These are phyloP conservation scores for Paxillus rubicundulus DNA, from an alignment of 768 basidiomycete species.

Conservation along the genomic window DNA sequence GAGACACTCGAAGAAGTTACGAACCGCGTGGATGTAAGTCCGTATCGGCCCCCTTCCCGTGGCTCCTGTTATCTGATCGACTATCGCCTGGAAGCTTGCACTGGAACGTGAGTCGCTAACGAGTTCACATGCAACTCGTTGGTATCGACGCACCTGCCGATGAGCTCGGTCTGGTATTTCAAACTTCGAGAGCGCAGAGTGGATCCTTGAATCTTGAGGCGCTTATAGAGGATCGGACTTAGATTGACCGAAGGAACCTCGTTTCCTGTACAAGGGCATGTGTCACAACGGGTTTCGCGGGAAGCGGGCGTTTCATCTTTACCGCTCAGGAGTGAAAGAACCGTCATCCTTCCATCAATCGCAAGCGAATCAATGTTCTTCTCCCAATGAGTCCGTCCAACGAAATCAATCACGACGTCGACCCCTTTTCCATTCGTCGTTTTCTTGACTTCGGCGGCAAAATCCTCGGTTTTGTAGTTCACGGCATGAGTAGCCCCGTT, in stretches of 20 bases:
- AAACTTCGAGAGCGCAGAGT: constrained; percentile 73
- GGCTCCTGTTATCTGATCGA: constrained; percentile 57
- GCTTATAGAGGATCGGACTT: constrained; percentile 71
- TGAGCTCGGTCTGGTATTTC: constrained; percentile 76
- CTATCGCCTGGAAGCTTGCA: constrained; percentile 53
- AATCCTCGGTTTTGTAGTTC: constrained; percentile 85
- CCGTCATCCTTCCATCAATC: constrained; percentile 70
- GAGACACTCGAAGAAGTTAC: constrained; percentile 14
- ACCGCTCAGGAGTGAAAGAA: constrained; percentile 70
- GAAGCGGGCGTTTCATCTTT: constrained; percentile 14
- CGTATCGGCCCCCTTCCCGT: constrained; percentile 59
- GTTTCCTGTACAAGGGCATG: constrained; percentile 40
- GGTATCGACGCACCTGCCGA: constrained; percentile 44
- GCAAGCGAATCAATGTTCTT: constrained; percentile 71
- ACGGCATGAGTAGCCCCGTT: constrained; percentile 71
- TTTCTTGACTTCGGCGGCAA: constrained; percentile 68
- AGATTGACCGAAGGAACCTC: constrained; percentile 55
- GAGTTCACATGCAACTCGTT: background rate
- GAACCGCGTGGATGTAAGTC: constrained; percentile 76
- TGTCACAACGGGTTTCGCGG: constrained; percentile 20
- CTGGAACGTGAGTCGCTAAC: background rate
- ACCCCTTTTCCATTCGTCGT: constrained; percentile 70
- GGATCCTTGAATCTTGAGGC: constrained; percentile 84
- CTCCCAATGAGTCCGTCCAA: constrained; percentile 70
- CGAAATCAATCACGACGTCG: constrained; percentile 83